Evolutionary conservation across 176 grass and related monocot species (phyloP), one percentile per base, ranked within the genome.

Genomic region (Aechmea fasciata): DNA sequence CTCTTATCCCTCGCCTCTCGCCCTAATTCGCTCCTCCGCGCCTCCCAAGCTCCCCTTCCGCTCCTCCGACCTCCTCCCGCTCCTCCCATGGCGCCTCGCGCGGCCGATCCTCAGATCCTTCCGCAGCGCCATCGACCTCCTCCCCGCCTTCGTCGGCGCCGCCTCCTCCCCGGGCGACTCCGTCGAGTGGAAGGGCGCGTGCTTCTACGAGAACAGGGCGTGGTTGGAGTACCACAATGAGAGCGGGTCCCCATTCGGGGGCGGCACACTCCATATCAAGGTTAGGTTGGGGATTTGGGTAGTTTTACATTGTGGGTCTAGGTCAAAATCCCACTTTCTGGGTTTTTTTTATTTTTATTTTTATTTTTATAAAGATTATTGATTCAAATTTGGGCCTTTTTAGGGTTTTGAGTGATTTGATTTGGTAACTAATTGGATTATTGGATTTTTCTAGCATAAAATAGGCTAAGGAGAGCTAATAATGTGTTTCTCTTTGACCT

Each of bases 141-240:
- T 97, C 23, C 86, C 94, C 24, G 49, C 89, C 74, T 97, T 90
- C 71, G 89, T 97, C 73, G 94, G 88, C 11, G 72, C 82, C 49
- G 89, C 87, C 63, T 65, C 76, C 49, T 76, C 67, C 1, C 13
- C 67, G 49, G 26, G 11, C 17, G 49, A 80, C 53, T 67, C 12
- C 18, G 73, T 86, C 12, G 61, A 82, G 47, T 97, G 94, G 89
- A 97, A 97, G 81, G 94, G 94, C 25, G 89, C 94, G 13, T 97
- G 94, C 66, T 97, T 97, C 81, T 92, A 87, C 68, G 68, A 97
- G 80, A 97, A 90, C 79, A 4, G 13, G 14, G 94, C 89, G 11
- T 77, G 75, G 75, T 59, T 77, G 75, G 75, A 77, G 33, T 69
- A 61, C 75, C 75, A 69, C 65, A 77, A 77, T 52, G 69, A 77